Evolutionary conservation across 108 stramenopile species (phyloP), one percentile per base, ranked within the genome.

Genomic region (Phaeodactylum tricornutum): DNA sequence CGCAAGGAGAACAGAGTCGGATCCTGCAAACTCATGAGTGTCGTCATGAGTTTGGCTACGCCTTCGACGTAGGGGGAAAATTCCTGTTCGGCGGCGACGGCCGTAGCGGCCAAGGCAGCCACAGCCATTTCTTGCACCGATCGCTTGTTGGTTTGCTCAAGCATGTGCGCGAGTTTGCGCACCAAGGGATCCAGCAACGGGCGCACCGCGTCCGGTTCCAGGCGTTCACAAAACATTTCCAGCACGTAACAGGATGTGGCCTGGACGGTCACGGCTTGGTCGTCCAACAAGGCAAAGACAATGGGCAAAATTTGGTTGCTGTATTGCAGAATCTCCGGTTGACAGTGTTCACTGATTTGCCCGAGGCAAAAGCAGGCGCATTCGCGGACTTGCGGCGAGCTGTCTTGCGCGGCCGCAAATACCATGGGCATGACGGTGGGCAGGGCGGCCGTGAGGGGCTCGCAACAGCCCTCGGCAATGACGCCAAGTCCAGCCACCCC

Each of bases 211-310:
- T 88, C 80, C 9, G 95, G 89, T 54, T 96, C 92, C 69, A 98
- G 69, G 42, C 92, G 69, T 71, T 98, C 97, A 42, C 95, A 96
- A 66, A 98, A 98, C 90, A 93, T 96, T 71, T 98, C 97, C 57
- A 98, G 71, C 3, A 98, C 95, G 64, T 98, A 96, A 63, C 97
- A 98, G 23, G 84, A 81, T 1, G 92, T 92, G 7, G 92, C 90
- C 62, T 95, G 87, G 15, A 92, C 87, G 21, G 87, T 81, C 25
- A 87, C 69, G 33, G 61, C 68, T 43, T 79, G 64, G 65, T 98
- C 97, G 48, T 96, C 94, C 29, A 98, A 57, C 20, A 96, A 57
- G 2, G 53, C 54, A 67, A 96, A 98, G 23, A 96, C 93, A 59
- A 88, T 91, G 11, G 97, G 97, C 6, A 98, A 56, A 52, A 98